Evolutionary conservation across 257 asterid genomes (phyloP), one percentile per base, ranked within the genome.

Genomic region (Gardenia jasminoides): DNA sequence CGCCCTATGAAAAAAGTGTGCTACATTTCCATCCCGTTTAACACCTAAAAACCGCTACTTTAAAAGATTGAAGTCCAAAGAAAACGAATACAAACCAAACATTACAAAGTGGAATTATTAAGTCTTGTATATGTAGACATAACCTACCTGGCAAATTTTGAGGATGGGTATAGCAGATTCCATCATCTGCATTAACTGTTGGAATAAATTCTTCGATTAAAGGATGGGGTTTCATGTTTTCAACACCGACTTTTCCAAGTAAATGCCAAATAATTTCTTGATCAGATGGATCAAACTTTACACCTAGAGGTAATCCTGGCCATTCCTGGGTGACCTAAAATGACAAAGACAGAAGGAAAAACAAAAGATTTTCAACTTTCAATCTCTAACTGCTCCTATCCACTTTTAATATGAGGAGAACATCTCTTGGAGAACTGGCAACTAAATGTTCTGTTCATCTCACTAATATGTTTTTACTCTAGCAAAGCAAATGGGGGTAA

Each of bases 241-340:
- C 89, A 50, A 64, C 82, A 44, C 93, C 96, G 46, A 75, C 90
- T 89, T 95, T 95, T 22, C 94, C 91, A 75, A 93, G 92, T 80
- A 95, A 87, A 81, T 95, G 98, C 93, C 91, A 89, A 28, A 93
- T 79, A 67, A 95, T 91, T 80, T 95, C 99, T 83, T 86, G 94
- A 80, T 95, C 99, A 70, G 97, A 81, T 33, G 99, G 99, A 83
- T 95, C 99, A 72, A 95, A 93, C 84, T 95, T 95, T 80, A 95
- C 99, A 16, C 99, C 99, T 46, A 87, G 91, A 7, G 98, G 99
- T 86, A 95, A 85, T 68, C 99, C 99, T 8, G 99, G 99, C 99
- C 99, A 95, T 72, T 89, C 91, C 22, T 95, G 90, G 80, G 84
- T 84, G 22, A 90, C 92, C 99, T 95, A 83, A 75, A 78, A 82